Evolutionary conservation across 2,329 filamentous ascomycete species (phyloP).

Genomic region (Byssothecium circinans): DNA sequence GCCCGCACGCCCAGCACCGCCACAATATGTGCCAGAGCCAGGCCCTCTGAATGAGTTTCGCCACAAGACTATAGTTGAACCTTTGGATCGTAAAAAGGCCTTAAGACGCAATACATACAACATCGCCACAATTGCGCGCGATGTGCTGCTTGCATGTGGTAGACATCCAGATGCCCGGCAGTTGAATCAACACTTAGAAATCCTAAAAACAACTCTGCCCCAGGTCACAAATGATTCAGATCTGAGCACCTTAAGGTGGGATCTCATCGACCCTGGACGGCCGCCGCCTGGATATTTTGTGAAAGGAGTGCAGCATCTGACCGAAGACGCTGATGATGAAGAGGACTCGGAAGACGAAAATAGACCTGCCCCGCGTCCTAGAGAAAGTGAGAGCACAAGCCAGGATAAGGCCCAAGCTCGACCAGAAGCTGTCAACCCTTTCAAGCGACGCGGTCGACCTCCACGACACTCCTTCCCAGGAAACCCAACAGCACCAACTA

Average conservation of each 20-base stretch:
- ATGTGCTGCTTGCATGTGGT: constrained; percentile 63
- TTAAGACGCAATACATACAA: constrained; percentile 58
- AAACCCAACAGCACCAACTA: constrained; percentile 16
- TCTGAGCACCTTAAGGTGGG: constrained; percentile 62
- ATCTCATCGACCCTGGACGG: constrained; percentile 60
- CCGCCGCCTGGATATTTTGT: constrained; percentile 44
- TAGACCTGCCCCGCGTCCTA: constrained; percentile 16
- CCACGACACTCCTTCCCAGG: constrained; percentile 34
- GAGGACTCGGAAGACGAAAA: constrained; percentile 39
- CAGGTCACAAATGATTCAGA: constrained; percentile 53
- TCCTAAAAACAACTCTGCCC: constrained; percentile 48
- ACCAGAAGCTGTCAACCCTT: constrained; percentile 35
- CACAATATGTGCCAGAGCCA: constrained; percentile 9
- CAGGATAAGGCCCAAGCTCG: constrained; percentile 30
- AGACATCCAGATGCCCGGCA: constrained; percentile 61
- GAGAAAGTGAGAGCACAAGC: constrained; percentile 20
- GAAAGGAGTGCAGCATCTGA: constrained; percentile 23
- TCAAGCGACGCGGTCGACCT: constrained; percentile 41
- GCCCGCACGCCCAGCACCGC: constrained; percentile 13
- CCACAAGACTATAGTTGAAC: constrained; percentile 44
- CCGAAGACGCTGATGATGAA: constrained; percentile 40
- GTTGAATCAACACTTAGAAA: constrained; percentile 62
- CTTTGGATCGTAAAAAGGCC: constrained; percentile 51
- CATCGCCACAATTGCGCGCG: constrained; percentile 63
- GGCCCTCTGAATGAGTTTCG: constrained; percentile 18